phyloP scores from a whole-genome alignment of 805 yeast species.

The Candida alai region DNA sequence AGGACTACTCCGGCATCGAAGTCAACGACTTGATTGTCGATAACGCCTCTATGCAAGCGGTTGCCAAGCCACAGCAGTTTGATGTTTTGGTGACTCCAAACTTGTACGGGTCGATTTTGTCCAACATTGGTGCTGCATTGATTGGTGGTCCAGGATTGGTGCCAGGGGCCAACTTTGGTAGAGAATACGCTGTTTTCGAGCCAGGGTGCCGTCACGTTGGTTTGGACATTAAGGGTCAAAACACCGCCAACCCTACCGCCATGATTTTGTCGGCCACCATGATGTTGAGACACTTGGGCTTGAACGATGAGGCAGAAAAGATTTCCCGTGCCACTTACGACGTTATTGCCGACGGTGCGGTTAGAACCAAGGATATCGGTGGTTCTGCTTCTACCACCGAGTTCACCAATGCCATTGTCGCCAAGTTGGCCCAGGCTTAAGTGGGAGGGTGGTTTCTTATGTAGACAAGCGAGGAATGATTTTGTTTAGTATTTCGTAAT shows the following conservation, averaged over 20 bases:
- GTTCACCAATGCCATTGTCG: conserved; percentile 87
- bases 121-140: conserved; percentile 96
- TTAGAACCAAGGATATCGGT: conserved; percentile 86
- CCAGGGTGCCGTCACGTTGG: conserved; percentile 99
- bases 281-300: conserved; percentile 93
- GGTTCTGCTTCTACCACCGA: conserved; percentile 88
- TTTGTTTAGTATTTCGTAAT: too few relatives aligned
- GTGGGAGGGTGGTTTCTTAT: not conserved
- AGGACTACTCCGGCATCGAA: conserved; percentile 78
- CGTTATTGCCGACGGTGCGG: conserved; percentile 84
- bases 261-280: conserved; percentile 88
- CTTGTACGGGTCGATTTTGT: conserved; percentile 94
- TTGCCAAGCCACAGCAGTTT: conserved; percentile 95
- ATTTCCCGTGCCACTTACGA: conserved; percentile 86
- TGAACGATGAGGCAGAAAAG: conserved; percentile 78
- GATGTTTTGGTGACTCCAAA: conserved; percentile 98
- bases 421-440: conserved; percentile 45
- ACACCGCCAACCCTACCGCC: conserved; percentile 97
- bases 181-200: conserved; percentile 96
- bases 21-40: conserved; percentile 95
- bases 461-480: too few relatives aligned
- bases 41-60: conserved; percentile 99
- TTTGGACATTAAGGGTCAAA: conserved; percentile 89
- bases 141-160: conserved; percentile 98
- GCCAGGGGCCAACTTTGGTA: conserved; percentile 98